These are phyloP conservation scores for Senecio squalidus DNA, from an alignment of 140 eudicot species.

Conservation along the genomic window DNA sequence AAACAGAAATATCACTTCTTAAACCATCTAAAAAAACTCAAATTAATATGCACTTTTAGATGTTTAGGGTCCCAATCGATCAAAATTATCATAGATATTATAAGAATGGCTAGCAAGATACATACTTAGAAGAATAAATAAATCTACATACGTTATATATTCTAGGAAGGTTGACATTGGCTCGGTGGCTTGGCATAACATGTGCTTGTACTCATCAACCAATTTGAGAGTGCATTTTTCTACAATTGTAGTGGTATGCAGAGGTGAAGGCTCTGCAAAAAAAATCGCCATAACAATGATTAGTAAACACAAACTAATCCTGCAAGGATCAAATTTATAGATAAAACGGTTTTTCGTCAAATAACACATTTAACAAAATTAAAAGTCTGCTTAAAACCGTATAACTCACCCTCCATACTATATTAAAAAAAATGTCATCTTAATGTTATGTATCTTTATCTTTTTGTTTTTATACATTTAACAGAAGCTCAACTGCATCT, in stretches of 20 bases:
- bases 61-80: background rate
- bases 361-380: background rate
- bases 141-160: conserved; percentile 51
- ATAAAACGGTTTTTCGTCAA: background rate
- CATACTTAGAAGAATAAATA: background rate
- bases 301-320: conserved; percentile 5
- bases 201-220: conserved; percentile 97
- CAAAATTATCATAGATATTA: background rate
- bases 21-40: background rate
- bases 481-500: too few relatives aligned
- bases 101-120: background rate
- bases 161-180: conserved; percentile 92
- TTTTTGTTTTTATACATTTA: too few relatives aligned
- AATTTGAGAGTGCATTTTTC: conserved; percentile 96
- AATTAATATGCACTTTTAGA: background rate
- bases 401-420: background rate
- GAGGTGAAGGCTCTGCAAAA: conserved; percentile 87
- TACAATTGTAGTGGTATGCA: conserved; percentile 95
- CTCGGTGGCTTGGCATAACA: conserved; percentile 93
- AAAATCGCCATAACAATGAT: background rate
- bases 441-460: background rate
- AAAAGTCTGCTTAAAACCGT: background rate
- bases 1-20: background rate
- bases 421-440: background rate
- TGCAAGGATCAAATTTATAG: background rate